Evolutionary conservation across 805 yeast species (phyloP).

Genomic region (Zygotorulaspora sp.): DNA sequence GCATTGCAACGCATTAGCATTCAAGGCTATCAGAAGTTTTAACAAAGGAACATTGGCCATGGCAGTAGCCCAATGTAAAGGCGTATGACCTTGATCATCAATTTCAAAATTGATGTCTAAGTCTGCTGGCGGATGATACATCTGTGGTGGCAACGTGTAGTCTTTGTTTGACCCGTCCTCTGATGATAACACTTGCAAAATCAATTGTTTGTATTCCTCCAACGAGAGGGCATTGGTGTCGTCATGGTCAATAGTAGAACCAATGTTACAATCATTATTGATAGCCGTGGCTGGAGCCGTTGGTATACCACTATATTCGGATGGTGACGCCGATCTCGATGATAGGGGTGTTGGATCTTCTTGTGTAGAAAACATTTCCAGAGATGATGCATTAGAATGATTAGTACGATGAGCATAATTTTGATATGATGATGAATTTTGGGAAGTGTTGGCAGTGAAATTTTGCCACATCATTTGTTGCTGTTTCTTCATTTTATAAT

Average conservation of each 20-base stretch:
- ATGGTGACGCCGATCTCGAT: slow-evolving; percentile 23
- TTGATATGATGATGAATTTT: slow-evolving; percentile 6
- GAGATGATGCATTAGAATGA: slow-evolving; percentile 23
- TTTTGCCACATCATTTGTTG: slow-evolving; percentile 19
- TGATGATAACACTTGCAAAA: slow-evolving; percentile 32
- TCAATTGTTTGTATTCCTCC: slow-evolving; percentile 29
- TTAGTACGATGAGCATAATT: slow-evolving; percentile 13
- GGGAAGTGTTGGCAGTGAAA: slow-evolving; percentile 5
- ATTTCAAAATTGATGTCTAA: slow-evolving; percentile 63
- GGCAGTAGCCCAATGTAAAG: slow-evolving; percentile 83
- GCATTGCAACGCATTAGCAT: slow-evolving; percentile 54
- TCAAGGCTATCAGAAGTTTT: slow-evolving; percentile 49
- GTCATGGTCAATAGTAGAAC: slow-evolving; percentile 1
- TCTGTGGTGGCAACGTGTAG: slow-evolving; percentile 33
- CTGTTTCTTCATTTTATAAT: slow-evolving; percentile 20
- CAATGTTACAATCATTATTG: slow-evolving; percentile 6
- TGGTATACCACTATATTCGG: slow-evolving; percentile 14
- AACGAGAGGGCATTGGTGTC: slow-evolving; percentile 13
- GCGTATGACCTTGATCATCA: slow-evolving; percentile 77
- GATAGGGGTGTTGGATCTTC: slow-evolving; percentile 27
- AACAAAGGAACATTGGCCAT: slow-evolving; percentile 64
- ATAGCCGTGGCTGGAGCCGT: slow-evolving; percentile 16
- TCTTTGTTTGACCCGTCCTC: slow-evolving; percentile 31
- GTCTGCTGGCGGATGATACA: slow-evolving; percentile 55
- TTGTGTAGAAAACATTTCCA: slow-evolving; percentile 24